A percentile compares a stretch with the other conserved stretches of the same genome.
Evolutionary conservation across 257 asterid genomes (phyloP).

Genomic region (Solanum habrochaites): DNA sequence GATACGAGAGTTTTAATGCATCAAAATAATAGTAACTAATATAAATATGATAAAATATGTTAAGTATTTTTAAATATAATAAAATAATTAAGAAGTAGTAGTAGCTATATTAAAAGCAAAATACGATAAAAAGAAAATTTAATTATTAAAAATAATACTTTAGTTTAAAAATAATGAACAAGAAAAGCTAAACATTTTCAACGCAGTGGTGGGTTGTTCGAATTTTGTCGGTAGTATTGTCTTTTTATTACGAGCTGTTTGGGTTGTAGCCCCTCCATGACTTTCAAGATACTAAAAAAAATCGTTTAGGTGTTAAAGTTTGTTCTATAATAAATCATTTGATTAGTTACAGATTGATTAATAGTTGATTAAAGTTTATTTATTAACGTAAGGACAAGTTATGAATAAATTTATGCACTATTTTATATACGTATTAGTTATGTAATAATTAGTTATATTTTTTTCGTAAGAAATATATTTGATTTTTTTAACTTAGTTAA

Average conservation of each 20-base stretch:
- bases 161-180: too few relatives aligned
- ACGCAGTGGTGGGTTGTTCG: neutral
- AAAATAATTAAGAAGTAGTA: too few relatives aligned
- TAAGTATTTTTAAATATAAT: too few relatives aligned
- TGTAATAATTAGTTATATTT: neutral
- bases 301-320: neutral
- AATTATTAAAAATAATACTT: too few relatives aligned
- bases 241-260: neutral
- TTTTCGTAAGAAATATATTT: too few relatives aligned
- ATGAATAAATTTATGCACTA: neutral
- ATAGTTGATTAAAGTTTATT: neutral
- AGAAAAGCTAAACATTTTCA: neutral
- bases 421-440: neutral
- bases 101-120: too few relatives aligned
- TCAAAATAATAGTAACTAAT: neutral
- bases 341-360: rapidly evolving
- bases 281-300: neutral
- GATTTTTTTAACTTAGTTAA: too few relatives aligned
- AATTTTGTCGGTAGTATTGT: neutral
- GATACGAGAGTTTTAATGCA: neutral
- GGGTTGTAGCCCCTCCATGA: neutral
- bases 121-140: too few relatives aligned
- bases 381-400: neutral
- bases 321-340: neutral
- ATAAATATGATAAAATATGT: too few relatives aligned